phyloP scores from a whole-genome alignment of 2,329 filamentous ascomycete species.

The Madurella fahalii region DNA sequence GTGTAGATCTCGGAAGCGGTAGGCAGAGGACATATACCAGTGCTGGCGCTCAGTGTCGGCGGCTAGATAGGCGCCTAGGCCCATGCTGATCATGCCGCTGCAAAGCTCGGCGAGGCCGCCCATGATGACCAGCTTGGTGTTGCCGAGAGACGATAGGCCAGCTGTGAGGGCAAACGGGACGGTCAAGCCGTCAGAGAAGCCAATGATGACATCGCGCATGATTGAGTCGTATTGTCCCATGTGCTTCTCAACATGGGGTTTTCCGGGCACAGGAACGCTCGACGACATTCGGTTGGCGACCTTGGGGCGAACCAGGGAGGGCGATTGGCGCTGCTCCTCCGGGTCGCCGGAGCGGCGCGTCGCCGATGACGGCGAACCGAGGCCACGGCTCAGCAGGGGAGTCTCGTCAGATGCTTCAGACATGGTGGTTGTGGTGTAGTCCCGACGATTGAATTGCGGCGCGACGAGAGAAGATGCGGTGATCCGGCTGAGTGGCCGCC shows the following conservation, averaged over 20 bases:
- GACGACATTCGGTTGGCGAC: neutral
- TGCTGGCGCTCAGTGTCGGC: slow-evolving; percentile 26
- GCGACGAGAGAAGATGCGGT: neutral
- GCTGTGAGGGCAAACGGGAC: slow-evolving; percentile 77
- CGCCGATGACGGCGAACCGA: neutral
- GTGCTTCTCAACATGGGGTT: neutral
- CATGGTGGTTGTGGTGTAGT: neutral
- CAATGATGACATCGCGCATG: slow-evolving; percentile 41
- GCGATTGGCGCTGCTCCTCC: neutral
- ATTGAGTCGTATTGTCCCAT: neutral
- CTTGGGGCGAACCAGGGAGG: neutral
- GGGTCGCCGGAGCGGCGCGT: neutral
- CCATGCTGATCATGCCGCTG: slow-evolving; percentile 74
- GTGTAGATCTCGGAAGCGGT: neutral
- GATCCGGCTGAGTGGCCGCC: neutral
- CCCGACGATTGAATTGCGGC: neutral
- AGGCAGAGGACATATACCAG: neutral
- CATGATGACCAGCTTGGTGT: slow-evolving; percentile 63
- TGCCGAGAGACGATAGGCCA: slow-evolving; percentile 63
- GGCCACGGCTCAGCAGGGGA: neutral
- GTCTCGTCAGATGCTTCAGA: neutral
- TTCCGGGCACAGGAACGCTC: neutral
- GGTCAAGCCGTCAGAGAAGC: slow-evolving; percentile 73
- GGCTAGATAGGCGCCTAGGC: slow-evolving; percentile 68
- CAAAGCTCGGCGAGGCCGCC: slow-evolving; percentile 72